phyloP scores from a whole-genome alignment of 2,329 filamentous ascomycete genomes.

The Penicillium sp. region DNA sequence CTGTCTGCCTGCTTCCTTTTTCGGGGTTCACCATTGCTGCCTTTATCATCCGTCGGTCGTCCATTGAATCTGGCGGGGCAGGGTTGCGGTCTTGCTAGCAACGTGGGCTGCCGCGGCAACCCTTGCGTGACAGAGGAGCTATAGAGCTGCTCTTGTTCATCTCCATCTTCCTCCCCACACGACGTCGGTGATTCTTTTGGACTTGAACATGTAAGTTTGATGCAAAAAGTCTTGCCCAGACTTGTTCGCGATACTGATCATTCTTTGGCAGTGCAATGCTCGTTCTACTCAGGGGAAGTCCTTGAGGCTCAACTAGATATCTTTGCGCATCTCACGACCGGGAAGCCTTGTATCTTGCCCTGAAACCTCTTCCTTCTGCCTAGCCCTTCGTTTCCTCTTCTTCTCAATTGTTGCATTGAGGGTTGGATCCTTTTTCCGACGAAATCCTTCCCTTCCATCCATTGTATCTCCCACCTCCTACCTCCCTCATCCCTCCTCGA shows the following conservation, averaged over 20 bases:
- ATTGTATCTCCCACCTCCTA: not conserved
- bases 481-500: not conserved
- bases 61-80: conserved; percentile 11
- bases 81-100: conserved; percentile 8
- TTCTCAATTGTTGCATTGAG: conserved; percentile 2
- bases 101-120: conserved; percentile 17
- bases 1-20: not conserved
- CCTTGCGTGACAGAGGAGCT: conserved; percentile 8
- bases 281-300: conserved; percentile 19
- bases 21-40: not conserved
- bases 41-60: not conserved
- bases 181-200: not conserved
- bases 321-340: conserved; percentile 6
- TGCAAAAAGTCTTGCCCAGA: not conserved
- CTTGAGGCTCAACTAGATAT: conserved; percentile 21
- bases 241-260: not conserved
- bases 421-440: conserved; percentile 3
- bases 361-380: not conserved
- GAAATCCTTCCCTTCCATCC: not conserved
- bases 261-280: conserved; percentile 23
- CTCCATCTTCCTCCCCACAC: not conserved
- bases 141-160: conserved; percentile 8
- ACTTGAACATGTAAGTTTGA: not conserved
- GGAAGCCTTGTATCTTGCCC: not conserved
- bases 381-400: conserved; percentile 4